Base-by-base conservation (phyloP, 2,329 filamentous ascomycete genomes). In the Paradendryphiella salina region DNA sequence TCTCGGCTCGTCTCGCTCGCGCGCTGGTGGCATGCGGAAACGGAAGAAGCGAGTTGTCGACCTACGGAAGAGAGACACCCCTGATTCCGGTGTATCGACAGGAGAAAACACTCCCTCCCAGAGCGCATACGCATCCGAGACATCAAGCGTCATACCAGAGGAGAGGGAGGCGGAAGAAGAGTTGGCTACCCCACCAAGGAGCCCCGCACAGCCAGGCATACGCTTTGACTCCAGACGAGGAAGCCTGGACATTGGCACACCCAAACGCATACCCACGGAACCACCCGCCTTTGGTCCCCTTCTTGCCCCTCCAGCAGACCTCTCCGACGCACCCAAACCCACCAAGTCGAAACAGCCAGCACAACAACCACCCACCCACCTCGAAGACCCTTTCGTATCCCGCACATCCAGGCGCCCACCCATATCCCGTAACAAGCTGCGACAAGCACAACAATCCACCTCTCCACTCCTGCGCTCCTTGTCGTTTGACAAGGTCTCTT, bases 41-140 rank as follows among this genome's bases (percentile, higher is more conserved):
- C 89, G 89, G 79, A 95, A 93, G 81, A 90, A 84, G 51, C 81
- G 90, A 15, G 86, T 95, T 11, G 88, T 95, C 53, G 90, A 95
- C 65, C 78, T 95, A 11, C 82, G 90, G n/a, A 84, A 81, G 54
- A 78, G 82, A 55, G 79, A 80, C 51, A 73, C 69, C 10, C 71
- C 70, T 43, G 76, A 77, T 32, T 72, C 80, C 20, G 77, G 76
- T 32, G 72, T 77, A 21, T 82, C 79, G 31, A 82, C 82, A 10
- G 77, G 77, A 9, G 80, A 79, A 18, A 75, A 71, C 9, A 77
- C 73, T 13, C 78, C 79, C 36, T 65, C 72, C 11, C 76, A 76
- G 18, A 86, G 83, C 13, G 75, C 85, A 18, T 77, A 80, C 9
- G 78, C 81, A 1, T 84, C 85, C 5, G 77, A 81, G 36, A 88